phyloP scores from a whole-genome alignment of 2,329 filamentous ascomycete species.

The Aspergillus sp. region DNA sequence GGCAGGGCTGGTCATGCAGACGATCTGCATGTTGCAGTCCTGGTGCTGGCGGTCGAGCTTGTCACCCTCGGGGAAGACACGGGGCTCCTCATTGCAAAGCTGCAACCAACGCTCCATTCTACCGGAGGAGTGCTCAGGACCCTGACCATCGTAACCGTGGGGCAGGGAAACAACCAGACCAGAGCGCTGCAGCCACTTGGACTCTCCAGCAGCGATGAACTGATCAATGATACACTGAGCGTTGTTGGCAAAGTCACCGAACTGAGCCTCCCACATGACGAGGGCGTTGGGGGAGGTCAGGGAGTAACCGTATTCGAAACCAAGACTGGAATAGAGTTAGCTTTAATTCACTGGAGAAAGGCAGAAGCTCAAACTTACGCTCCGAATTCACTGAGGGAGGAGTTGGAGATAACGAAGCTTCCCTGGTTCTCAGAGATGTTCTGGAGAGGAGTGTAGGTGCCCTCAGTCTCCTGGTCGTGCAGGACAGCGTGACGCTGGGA shows the following conservation, averaged over 20 bases:
- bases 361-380: conserved; percentile 47
- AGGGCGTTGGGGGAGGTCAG: conserved; percentile 94
- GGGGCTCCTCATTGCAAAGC: conserved; percentile 95
- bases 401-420: conserved; percentile 96
- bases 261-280: conserved; percentile 99
- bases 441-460: conserved; percentile 89
- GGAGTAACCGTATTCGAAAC: conserved; percentile 98
- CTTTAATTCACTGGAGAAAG: not conserved
- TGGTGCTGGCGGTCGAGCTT: conserved; percentile 97
- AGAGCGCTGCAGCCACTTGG: conserved; percentile 98
- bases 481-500: conserved; percentile 96
- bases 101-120: conserved; percentile 97
- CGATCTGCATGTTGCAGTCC: conserved; percentile 99
- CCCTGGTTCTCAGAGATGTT: conserved; percentile 87
- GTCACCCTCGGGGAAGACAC: conserved; percentile 82
- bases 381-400: conserved; percentile 74
- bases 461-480: conserved; percentile 94
- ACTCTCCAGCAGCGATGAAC: conserved; percentile 95
- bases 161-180: conserved; percentile 95
- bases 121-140: conserved; percentile 95
- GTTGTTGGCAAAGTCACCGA: conserved; percentile 99
- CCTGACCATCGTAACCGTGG: conserved; percentile 97
- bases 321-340: conserved; percentile 64
- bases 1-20: conserved; percentile 92
- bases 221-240: conserved; percentile 99